Conservation (phyloP, 177 flowering plant species). For the Vitis hybrid region DNA sequence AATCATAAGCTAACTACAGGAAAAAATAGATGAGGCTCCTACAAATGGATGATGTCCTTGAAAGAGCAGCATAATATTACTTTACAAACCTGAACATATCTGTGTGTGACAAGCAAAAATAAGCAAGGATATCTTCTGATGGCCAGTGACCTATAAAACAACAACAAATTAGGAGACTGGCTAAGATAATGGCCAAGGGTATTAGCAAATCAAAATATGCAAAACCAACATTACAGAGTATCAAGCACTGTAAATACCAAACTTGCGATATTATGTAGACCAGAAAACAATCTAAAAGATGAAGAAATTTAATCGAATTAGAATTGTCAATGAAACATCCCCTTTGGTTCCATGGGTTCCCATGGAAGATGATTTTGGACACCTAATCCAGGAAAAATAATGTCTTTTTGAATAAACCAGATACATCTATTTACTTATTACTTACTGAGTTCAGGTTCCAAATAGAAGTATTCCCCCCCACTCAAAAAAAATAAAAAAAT, state of each 20-base stretch:
- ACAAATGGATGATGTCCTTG: not conserved
- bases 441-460: too few relatives aligned
- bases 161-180: not conserved
- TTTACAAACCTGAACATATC: slow-evolving; percentile 71
- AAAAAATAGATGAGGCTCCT: not conserved
- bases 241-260: not conserved
- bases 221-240: not conserved
- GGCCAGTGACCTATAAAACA: slow-evolving; percentile 77
- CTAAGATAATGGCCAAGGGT: not conserved
- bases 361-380: too few relatives aligned
- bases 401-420: too few relatives aligned
- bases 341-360: too few relatives aligned
- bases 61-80: not conserved
- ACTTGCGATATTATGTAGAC: too few relatives aligned
- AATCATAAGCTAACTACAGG: not conserved
- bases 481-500: too few relatives aligned
- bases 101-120: slow-evolving; percentile 70
- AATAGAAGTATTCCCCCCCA: too few relatives aligned
- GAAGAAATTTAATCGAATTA: too few relatives aligned
- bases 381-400: too few relatives aligned
- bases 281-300: too few relatives aligned
- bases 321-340: too few relatives aligned
- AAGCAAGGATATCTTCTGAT: slow-evolving; percentile 90
- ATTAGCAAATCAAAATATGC: not conserved
- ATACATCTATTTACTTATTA: too few relatives aligned